Percentiles rank a stretch among this genome's conserved stretches.
These are phyloP conservation scores for Talaromyces islandicus DNA, from an alignment of 2,329 filamentous ascomycete genomes.

Conservation along the genomic window DNA sequence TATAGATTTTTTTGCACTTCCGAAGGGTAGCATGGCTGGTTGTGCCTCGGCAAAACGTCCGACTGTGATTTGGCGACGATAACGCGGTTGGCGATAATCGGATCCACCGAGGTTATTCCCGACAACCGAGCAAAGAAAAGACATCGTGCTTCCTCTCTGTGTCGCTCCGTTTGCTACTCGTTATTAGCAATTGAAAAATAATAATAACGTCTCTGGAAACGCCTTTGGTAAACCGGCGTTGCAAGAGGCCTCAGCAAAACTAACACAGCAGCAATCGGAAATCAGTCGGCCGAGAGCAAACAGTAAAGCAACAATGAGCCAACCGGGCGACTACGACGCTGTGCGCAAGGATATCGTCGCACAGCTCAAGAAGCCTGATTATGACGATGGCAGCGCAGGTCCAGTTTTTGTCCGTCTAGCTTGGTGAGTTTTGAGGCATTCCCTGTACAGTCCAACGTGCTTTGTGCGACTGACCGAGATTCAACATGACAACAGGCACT, in stretches of 20 bases:
- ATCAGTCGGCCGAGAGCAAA: neutral
- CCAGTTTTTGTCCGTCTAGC: constrained; percentile 60
- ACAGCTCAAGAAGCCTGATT: constrained; percentile 54
- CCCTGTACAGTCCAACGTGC: neutral
- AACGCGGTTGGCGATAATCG: neutral
- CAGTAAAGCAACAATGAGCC: constrained; percentile 16
- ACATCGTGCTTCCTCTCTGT: neutral
- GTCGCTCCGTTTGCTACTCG: neutral
- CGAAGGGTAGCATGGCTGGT: neutral
- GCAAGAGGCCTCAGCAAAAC: neutral
- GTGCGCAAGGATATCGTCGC: constrained; percentile 51
- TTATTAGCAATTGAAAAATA: neutral
- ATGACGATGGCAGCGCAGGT: constrained; percentile 60
- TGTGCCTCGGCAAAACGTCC: neutral
- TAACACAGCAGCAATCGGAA: neutral
- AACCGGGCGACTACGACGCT: constrained; percentile 35
- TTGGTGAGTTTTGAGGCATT: constrained; percentile 39
- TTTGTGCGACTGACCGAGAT: constrained; percentile 5
- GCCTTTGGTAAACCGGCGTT: neutral
- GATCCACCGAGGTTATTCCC: neutral
- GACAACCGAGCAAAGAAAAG: neutral
- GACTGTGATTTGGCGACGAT: neutral
- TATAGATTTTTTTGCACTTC: neutral
- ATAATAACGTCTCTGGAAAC: neutral
- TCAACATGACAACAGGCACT: constrained; percentile 43